A percentile compares a stretch with the other conserved stretches of the same genome.
Evolutionary conservation across 495 filamentous ascomycete genomes (phyloP).

Genomic region (Lophiotrema nucula): DNA sequence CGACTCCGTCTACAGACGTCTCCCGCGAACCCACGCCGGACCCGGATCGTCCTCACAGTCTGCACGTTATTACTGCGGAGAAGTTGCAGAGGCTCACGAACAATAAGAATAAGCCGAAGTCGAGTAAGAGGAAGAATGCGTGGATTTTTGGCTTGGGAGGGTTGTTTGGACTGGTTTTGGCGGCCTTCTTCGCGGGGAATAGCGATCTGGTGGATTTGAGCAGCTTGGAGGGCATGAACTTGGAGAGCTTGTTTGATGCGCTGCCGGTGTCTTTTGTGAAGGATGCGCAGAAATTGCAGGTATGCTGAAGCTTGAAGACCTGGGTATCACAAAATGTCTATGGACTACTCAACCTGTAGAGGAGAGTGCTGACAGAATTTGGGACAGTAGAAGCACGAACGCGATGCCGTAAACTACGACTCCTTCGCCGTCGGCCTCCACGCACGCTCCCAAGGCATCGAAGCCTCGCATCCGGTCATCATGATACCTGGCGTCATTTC

Average conservation of each 20-base stretch:
- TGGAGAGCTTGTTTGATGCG: conserved; percentile 78
- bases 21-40: conserved; percentile 25
- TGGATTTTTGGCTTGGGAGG: conserved; percentile 82
- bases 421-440: conserved; percentile 86
- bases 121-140: conserved; percentile 52
- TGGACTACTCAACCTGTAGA: background rate
- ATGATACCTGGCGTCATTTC: conserved; percentile 98
- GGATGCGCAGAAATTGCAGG: conserved; percentile 80
- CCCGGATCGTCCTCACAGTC: conserved; percentile 25
- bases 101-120: conserved; percentile 52
- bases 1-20: conserved; percentile 4
- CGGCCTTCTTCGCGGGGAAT: conserved; percentile 78
- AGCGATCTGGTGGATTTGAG: conserved; percentile 79
- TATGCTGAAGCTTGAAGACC: conserved; percentile 42
- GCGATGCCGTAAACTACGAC: conserved; percentile 86
- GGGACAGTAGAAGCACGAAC: conserved; percentile 65
- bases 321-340: background rate
- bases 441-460: conserved; percentile 74
- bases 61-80: conserved; percentile 36
- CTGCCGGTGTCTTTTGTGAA: conserved; percentile 77
- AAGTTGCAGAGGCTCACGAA: conserved; percentile 40
- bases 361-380: background rate
- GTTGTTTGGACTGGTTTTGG: conserved; percentile 75
- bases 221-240: conserved; percentile 73
- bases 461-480: conserved; percentile 83